These are phyloP conservation scores for Vaccinium darrowii DNA, from an alignment of 148 eudicot genomes.

Conservation along the genomic window DNA sequence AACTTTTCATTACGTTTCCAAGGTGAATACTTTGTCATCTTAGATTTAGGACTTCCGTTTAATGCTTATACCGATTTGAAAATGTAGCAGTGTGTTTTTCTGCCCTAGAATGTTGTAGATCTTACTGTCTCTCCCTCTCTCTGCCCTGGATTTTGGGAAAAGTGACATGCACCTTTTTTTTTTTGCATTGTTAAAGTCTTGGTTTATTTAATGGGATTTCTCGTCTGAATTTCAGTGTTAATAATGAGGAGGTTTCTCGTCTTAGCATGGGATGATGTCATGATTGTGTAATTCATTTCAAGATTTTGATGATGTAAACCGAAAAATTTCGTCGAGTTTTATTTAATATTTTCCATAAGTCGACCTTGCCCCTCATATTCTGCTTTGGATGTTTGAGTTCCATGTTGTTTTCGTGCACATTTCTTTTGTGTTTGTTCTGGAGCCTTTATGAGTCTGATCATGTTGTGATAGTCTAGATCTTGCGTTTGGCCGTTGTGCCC, in stretches of 20 bases:
- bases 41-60: slow-evolving; percentile 1
- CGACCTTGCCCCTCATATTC: background rate
- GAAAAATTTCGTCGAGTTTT: background rate
- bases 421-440: background rate
- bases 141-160: background rate
- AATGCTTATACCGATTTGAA: background rate
- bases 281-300: background rate
- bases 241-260: background rate
- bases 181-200: background rate
- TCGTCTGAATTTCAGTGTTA: background rate
- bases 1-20: background rate
- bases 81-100: background rate
- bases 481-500: too few species aligned
- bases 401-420: background rate
- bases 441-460: background rate
- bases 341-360: background rate
- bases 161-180: background rate
- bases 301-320: background rate
- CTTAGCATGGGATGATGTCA: background rate
- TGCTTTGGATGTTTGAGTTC: slow-evolving; percentile 2
- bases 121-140: background rate
- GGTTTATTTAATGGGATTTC: background rate
- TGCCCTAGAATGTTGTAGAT: background rate
- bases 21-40: background rate
- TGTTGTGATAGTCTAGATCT: background rate